Base-by-base conservation (phyloP, 805 yeast genomes). In the Candida vaughaniae region DNA sequence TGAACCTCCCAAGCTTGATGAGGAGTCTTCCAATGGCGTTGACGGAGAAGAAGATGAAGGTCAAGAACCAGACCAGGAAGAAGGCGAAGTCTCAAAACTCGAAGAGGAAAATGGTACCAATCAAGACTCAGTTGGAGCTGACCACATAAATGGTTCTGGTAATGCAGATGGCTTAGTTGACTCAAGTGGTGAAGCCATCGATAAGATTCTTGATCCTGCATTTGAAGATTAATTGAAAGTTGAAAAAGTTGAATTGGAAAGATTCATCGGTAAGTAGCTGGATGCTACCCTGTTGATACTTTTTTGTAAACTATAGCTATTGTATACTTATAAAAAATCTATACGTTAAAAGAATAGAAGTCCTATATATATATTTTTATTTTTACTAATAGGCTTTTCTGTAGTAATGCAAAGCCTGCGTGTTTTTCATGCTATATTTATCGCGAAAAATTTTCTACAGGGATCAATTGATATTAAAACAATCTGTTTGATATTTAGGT, bases 181-280 rank as follows among this genome's bases (percentile, higher is more conserved):
- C 12, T 7, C n/a, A n/a, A 10, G 9, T 22, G 16, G 7, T 19
- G 44, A 39, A 31, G 39, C 36, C 14, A 40, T 43, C 19, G 47
- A 43, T 29, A 43, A 43, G 19, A 46, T 46, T 33, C 44, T 54
- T 20, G 59, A 54, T 33, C 59, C 59, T 14, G 47, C 42, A 10
- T 43, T 43, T 25, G 39, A 40, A 32, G 33, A 33, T n/a, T 37
- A 22, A 30, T 5, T 6, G 25, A 16, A n/a, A 25, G 14, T 18
- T 4, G 26, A 18, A 32, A n/a, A n/a, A n/a, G n/a, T n/a, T n/a
- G n/a, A n/a, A n/a, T n/a, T n/a, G n/a, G n/a, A n/a, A n/a, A n/a
- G n/a, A n/a, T n/a, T n/a, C n/a, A n/a, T n/a, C n/a, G n/a, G n/a
- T n/a, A n/a, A n/a, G n/a, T n/a, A n/a, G n/a, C n/a, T n/a, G n/a